These are phyloP conservation scores for Pseudoturritis turrita DNA, from an alignment of 345 rosid genomes.

Conservation along the genomic window DNA sequence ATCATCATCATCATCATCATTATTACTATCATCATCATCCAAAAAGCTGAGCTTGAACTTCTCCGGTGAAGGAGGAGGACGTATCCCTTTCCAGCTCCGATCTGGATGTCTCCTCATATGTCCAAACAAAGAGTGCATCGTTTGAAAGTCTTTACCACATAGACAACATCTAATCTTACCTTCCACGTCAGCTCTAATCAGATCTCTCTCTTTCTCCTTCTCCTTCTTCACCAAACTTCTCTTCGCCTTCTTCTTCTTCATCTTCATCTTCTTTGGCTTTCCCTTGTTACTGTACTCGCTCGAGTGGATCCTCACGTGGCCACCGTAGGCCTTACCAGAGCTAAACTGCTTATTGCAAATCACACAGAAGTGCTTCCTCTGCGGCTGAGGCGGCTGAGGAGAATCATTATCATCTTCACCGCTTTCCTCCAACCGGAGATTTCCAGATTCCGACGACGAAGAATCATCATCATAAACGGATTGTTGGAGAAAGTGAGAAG, in stretches of 20 bases:
- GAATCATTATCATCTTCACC: neutral
- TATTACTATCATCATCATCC: neutral
- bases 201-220: constrained; percentile 24
- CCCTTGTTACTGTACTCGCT: constrained; percentile 23
- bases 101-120: constrained; percentile 88
- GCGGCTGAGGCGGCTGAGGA: constrained; percentile 1
- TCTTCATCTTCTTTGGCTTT: constrained; percentile 11
- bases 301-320: constrained; percentile 41
- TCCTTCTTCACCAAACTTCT: constrained; percentile 10
- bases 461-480: neutral
- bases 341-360: constrained; percentile 33
- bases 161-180: constrained; percentile 30
- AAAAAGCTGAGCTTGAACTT: neutral
- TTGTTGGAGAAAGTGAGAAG: neutral
- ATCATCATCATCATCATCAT: neutral
- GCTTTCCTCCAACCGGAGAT: too few species aligned
- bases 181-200: constrained; percentile 25
- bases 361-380: constrained; percentile 25
- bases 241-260: constrained; percentile 10
- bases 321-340: constrained; percentile 43
- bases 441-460: constrained; percentile 8
- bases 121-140: constrained; percentile 56
- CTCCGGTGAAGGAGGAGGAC: constrained; percentile 37
- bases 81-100: constrained; percentile 55
- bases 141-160: constrained; percentile 39